Base-by-base conservation (phyloP, 257 asterid species). In the Primulina tabacum region DNA sequence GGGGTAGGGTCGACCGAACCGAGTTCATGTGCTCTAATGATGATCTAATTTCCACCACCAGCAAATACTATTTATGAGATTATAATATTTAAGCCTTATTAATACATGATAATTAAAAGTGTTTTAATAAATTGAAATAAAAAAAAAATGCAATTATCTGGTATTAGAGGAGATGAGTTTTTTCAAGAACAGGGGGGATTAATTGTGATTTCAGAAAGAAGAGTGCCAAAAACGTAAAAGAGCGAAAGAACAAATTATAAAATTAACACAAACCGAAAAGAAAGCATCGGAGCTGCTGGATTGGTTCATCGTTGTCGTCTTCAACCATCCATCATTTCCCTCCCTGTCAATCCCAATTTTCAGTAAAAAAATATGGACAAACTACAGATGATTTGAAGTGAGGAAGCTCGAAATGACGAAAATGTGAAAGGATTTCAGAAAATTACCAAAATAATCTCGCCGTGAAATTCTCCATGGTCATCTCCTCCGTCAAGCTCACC, bases 401-500 rank as follows among this genome's bases (percentile, higher is more conserved):
- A 38, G 26, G 29, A 18, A 64, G 52, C 29, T 40, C 10, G 57
- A 38, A 40, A 21, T 8, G 30, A 56, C 18, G 20, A n/a, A 69
- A 61, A 52, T 9, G 17, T 24, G 35, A 26, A 18, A 40, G 0
- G 10, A 60, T 5, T 59, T 1, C 20, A 34, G 4, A 47, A 20
- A 60, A 26, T 53, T 72, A 85, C 96, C 97, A 73, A 81, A 86
- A 65, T 30, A 84, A 43, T 60, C 60, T 56, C 60, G 83, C 72
- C 60, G 79, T 53, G 73, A 83, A 68, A 60, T 78, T 81, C 76
- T 82, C 87, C 57, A 80, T 60, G 69, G 80, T 75, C 76, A 81
- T 79, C 78, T 78, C 80, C 78, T 85, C 91, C 83, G 85, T 88
- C 80, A 86, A 79, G 75, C 94, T 90, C 84, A 84, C 73, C 43